These are phyloP conservation scores for Asclepias syriaca DNA, from an alignment of 257 asterid species.

Conservation along the genomic window DNA sequence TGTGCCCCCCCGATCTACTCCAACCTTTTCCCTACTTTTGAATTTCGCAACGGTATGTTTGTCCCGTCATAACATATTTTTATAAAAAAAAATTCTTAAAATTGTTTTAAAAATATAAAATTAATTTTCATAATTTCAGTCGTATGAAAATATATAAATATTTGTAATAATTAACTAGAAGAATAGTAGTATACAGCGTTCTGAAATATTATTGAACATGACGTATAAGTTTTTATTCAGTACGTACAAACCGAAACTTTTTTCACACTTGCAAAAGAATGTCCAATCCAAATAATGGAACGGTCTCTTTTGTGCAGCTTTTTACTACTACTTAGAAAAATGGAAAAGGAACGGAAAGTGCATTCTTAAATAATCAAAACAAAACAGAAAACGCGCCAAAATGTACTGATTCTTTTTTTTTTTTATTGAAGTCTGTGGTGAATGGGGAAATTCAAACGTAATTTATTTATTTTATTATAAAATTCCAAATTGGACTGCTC, in stretches of 20 bases:
- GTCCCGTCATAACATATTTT: neutral
- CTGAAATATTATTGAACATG: neutral
- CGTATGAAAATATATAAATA: too few relatives aligned
- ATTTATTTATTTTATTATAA: too few relatives aligned
- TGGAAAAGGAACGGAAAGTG: too few relatives aligned
- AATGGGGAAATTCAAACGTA: neutral
- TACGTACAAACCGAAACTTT: neutral
- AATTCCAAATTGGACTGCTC: neutral
- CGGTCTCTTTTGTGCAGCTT: neutral
- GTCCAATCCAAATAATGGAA: neutral
- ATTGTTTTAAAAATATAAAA: too few relatives aligned
- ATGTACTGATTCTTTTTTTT: neutral
- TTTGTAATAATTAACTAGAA: too few relatives aligned
- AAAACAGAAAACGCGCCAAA: constrained; percentile 1
- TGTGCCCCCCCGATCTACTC: neutral
- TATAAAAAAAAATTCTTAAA: too few relatives aligned
- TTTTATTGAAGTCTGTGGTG: neutral
- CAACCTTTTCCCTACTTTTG: neutral
- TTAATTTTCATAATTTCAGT: too few relatives aligned
- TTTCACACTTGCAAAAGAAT: neutral
- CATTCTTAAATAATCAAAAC: neutral
- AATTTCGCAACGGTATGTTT: constrained; percentile 1
- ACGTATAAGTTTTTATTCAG: neutral
- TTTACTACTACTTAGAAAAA: neutral
- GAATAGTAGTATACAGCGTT: too few relatives aligned